Percentiles rank a stretch among this genome's conserved stretches.
Conservation (phyloP, 257 asterid species). For the Craterostigma plantagineum region DNA sequence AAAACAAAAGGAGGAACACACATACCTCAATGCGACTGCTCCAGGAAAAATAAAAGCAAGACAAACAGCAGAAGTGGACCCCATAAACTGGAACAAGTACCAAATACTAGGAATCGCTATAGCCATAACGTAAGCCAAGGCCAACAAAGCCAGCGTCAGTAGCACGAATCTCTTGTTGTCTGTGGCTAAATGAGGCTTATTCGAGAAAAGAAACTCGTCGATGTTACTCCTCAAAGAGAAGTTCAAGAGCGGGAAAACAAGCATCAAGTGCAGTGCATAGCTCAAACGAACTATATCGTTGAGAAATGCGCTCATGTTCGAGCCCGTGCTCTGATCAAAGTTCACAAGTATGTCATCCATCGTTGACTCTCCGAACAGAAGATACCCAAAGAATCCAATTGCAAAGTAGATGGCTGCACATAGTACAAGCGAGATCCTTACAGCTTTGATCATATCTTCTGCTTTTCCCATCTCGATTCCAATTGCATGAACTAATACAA, state of each 20-base stretch:
- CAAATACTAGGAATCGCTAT: conserved; percentile 77
- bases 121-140: conserved; percentile 38
- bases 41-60: conserved; percentile 93
- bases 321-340: conserved; percentile 40
- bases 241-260: conserved; percentile 73
- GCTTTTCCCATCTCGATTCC: conserved; percentile 77
- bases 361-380: conserved; percentile 75
- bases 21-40: conserved; percentile 64
- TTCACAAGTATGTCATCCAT: conserved; percentile 84
- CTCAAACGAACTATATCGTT: conserved; percentile 56
- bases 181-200: conserved; percentile 20
- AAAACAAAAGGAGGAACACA: not conserved
- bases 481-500: conserved; percentile 61
- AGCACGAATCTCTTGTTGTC: conserved; percentile 42
- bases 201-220: conserved; percentile 66
- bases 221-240: conserved; percentile 68
- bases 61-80: conserved; percentile 75
- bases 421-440: conserved; percentile 46
- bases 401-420: conserved; percentile 56
- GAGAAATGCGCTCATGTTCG: conserved; percentile 27
- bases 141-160: conserved; percentile 39
- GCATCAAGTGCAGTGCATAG: conserved; percentile 69
- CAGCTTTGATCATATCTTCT: conserved; percentile 47
- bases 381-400: conserved; percentile 84
- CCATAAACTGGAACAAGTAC: conserved; percentile 92